Evolutionary conservation across 2,329 filamentous ascomycete species (phyloP), one percentile per base, ranked within the genome.

Genomic region (Xylaria sp.): DNA sequence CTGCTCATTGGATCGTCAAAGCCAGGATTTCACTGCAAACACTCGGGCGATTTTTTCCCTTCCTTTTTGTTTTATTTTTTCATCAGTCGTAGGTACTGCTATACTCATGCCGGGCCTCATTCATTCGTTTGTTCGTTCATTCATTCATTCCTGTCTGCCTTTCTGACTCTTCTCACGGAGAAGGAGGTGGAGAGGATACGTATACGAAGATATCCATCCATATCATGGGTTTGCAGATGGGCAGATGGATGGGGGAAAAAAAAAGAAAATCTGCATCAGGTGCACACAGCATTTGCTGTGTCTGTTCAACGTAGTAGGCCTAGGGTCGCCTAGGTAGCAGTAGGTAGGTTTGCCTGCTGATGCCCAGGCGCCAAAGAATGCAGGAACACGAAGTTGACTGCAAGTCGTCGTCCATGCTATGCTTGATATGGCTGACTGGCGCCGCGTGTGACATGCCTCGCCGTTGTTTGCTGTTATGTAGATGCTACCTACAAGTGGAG

Each of bases 311-410:
- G n/a, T n/a, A n/a, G n/a, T n/a, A n/a, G n/a, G n/a, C n/a, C n/a
- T n/a, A n/a, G n/a, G n/a, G n/a, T n/a, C n/a, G n/a, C n/a, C n/a
- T n/a, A n/a, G n/a, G n/a, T n/a, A n/a, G n/a, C n/a, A n/a, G n/a
- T n/a, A n/a, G n/a, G n/a, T n/a, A n/a, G n/a, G n/a, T n/a, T n/a
- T n/a, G n/a, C n/a, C n/a, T 34, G 29, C 9, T 34, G 9, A 34
- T 54, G 40, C 17, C 44, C 46, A 53, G 46, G 42, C 39, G 48
- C 37, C 44, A 45, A 57, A 46, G 49, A 51, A 60, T 60, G 57
- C 54, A 60, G 57, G 57, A 60, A 60, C 57, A 60, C 57, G 57
- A 60, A 57, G 50, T 50, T 43, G 13, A 54, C 54, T 48, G 49
- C 40, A 55, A 34, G 29, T 34, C 29, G 29, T 34, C 29, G n/a